Conservation (phyloP, 2,329 filamentous ascomycete species). For the Endothia cerciana region DNA sequence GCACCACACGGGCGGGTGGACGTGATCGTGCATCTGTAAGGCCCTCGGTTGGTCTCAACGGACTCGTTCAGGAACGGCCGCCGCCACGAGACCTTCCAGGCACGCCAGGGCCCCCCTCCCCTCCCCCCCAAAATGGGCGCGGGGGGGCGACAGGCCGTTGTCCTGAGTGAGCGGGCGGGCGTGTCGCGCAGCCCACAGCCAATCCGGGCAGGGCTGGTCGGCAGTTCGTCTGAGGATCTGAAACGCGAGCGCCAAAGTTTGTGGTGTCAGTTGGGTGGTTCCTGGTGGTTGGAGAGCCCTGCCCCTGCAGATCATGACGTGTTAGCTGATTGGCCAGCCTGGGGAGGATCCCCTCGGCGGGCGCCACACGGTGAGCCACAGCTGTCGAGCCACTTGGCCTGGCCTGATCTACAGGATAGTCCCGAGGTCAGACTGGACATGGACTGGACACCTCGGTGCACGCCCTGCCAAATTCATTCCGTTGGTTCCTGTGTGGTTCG, state of each 20-base stretch:
- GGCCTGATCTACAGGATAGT: too few species aligned
- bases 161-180: not conserved
- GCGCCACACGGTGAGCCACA: not conserved
- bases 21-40: not conserved
- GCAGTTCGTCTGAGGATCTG: constrained; percentile 5
- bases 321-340: not conserved
- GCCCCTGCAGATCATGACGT: not conserved
- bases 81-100: too few species aligned
- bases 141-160: too few species aligned
- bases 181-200: not conserved
- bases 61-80: not conserved
- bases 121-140: too few species aligned
- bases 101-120: too few species aligned
- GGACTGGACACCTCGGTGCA: too few species aligned
- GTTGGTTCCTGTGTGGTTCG: not conserved
- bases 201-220: not conserved
- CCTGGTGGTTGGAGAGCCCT: too few species aligned
- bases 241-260: constrained; percentile 1
- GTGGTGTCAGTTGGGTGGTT: too few species aligned
- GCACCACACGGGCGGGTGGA: not conserved
- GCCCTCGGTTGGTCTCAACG: not conserved
- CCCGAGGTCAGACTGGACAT: too few species aligned
- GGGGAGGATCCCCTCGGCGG: not conserved
- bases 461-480: too few species aligned
- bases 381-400: not conserved